These are phyloP conservation scores for Anacardium occidentale DNA, from an alignment of 345 rosid species.

Conservation along the genomic window DNA sequence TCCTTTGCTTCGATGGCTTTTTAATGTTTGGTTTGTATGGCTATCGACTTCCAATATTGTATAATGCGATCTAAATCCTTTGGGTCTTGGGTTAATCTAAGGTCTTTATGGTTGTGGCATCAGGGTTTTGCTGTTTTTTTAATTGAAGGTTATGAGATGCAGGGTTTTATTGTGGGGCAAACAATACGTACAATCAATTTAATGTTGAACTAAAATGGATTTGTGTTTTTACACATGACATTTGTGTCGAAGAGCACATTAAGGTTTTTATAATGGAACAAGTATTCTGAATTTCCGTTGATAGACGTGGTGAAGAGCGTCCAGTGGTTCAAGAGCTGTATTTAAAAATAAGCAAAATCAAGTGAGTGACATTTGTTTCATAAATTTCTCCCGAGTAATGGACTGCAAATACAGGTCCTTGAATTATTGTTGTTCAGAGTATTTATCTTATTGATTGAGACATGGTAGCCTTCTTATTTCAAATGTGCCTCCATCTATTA, in stretches of 20 bases:
- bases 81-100: neutral
- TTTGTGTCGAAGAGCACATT: neutral
- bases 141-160: no score
- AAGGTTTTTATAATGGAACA: neutral
- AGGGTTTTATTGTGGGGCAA: neutral
- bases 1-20: neutral
- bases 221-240: neutral
- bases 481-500: neutral
- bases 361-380: neutral
- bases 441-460: neutral
- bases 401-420: neutral
- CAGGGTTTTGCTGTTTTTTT: neutral
- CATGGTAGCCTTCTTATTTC: neutral
- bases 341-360: neutral
- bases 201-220: neutral
- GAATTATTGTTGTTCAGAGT: neutral
- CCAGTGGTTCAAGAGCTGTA: neutral
- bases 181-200: neutral
- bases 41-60: neutral
- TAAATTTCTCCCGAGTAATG: neutral
- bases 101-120: neutral
- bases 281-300: slow-evolving; percentile 1
- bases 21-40: neutral
- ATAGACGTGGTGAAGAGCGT: neutral
- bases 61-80: neutral